These are phyloP conservation scores for Neopestalotiopsis sp. DNA, from an alignment of 2,329 filamentous ascomycete species.

Conservation along the genomic window DNA sequence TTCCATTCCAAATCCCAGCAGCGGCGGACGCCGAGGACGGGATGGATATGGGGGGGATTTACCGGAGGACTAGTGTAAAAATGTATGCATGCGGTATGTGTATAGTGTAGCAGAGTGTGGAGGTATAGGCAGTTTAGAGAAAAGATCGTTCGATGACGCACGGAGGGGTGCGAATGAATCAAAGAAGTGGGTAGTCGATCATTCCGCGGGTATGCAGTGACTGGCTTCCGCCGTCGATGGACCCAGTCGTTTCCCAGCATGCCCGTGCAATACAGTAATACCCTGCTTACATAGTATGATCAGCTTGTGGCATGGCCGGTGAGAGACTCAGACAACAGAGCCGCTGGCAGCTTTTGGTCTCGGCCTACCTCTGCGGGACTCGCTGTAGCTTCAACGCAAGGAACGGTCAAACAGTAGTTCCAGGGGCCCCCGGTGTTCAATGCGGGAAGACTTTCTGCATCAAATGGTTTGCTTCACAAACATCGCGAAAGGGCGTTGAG, in stretches of 20 bases:
- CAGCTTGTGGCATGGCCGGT: background rate
- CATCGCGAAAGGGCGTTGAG: background rate
- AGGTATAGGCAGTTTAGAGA: background rate
- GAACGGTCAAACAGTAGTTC: background rate
- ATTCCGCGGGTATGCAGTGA: background rate
- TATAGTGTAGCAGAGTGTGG: too few species aligned
- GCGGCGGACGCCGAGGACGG: background rate
- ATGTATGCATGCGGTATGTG: too few species aligned
- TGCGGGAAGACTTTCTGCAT: background rate
- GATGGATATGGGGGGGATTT: background rate
- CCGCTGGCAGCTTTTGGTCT: background rate
- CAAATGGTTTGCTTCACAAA: background rate
- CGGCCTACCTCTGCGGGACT: background rate
- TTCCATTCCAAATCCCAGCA: background rate
- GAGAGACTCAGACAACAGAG: background rate
- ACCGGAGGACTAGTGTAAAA: background rate
- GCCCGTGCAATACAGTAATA: background rate
- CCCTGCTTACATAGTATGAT: background rate
- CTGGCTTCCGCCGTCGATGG: background rate
- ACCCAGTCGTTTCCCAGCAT: background rate
- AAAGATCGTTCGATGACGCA: background rate
- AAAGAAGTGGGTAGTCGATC: background rate
- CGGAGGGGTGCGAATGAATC: background rate
- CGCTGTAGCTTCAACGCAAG: background rate
- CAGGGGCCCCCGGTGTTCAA: background rate